Conservation (phyloP, 2,329 filamentous ascomycete genomes). For the Aspergillus udagawae region DNA sequence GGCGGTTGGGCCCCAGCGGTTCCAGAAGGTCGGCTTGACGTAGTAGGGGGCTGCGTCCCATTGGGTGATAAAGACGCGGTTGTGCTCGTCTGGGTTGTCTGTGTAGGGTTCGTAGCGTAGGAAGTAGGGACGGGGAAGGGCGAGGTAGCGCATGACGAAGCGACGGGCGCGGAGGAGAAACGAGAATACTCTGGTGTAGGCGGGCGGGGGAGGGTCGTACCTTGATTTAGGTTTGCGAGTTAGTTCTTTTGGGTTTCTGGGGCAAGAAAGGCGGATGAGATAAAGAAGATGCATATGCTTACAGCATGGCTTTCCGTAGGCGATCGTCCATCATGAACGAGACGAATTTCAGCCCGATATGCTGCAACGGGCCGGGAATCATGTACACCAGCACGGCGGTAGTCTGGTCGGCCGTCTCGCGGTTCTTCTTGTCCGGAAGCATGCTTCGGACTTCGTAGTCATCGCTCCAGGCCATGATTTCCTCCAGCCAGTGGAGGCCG, state of each 20-base stretch:
- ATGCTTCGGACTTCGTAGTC: slow-evolving; percentile 59
- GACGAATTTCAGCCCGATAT: slow-evolving; percentile 49
- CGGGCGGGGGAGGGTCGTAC: slow-evolving; percentile 37
- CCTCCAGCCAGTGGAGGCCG: slow-evolving; percentile 52
- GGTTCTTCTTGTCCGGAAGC: slow-evolving; percentile 50
- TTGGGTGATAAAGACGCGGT: slow-evolving; percentile 47
- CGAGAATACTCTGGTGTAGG: slow-evolving; percentile 40
- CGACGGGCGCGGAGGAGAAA: slow-evolving; percentile 50
- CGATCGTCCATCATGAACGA: slow-evolving; percentile 61
- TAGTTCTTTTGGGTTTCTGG: neutral
- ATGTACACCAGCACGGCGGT: slow-evolving; percentile 59
- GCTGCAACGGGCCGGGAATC: slow-evolving; percentile 44
- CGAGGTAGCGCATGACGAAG: slow-evolving; percentile 54
- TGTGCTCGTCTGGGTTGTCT: slow-evolving; percentile 50
- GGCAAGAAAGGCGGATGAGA: neutral
- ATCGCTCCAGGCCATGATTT: slow-evolving; percentile 48
- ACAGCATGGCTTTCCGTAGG: slow-evolving; percentile 63
- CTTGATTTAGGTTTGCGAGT: slow-evolving; percentile 16
- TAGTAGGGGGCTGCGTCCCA: slow-evolving; percentile 66
- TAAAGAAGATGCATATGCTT: slow-evolving; percentile 21
- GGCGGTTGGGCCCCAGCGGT: slow-evolving; percentile 58
- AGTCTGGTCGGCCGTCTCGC: slow-evolving; percentile 55
- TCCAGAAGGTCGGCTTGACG: slow-evolving; percentile 55
- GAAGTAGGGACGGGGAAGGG: slow-evolving; percentile 53
- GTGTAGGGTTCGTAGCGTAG: slow-evolving; percentile 37